Evolutionary conservation across 441 rosid genomes (phyloP), one percentile per base, ranked within the genome.

Genomic region (Eutrema salsugineum): DNA sequence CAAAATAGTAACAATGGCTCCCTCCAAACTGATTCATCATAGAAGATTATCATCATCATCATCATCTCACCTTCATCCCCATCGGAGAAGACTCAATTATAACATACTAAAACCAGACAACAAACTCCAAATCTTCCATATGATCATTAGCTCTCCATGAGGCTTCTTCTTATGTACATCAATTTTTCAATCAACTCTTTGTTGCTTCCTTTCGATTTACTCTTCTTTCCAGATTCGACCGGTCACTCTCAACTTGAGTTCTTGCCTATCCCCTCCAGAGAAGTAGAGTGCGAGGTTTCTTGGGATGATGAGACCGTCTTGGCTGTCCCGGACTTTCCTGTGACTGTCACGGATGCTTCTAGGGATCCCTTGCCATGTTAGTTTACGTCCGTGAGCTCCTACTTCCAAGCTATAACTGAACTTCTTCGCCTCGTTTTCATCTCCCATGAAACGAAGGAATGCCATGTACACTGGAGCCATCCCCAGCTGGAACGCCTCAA

Each of bases 401-500:
- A 93, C 98, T 78, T 93, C 98, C 19, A 88, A 67, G 68, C 92
- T 90, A 83, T 93, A 93, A 79, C 91, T 84, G 68, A 90, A 93
- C 72, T 87, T 85, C 80, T 81, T 82, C 3, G 95, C 91, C 72
- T 90, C 97, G 0, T 87, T 88, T 20, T 90, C 97, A 11, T 81
- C 89, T 14, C 98, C 98, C 98, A 90, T 93, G 75, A 93, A 93
- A 27, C 97, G 87, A 70, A 93, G 79, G 68, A 90, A 90, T 10
- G 97, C 95, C 91, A 92, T 92, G 90, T 88, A 92, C 53, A 93
- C 93, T 0, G 95, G 92, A n/a, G 95, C 90, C 78, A 66, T 84
- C 16, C 93, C 98, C 0, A 93, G 83, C 65, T 83, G 94, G 62
- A 88, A 90, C 0, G 97, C 98, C 85, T 93, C 98, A 9, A 93